Percentiles rank a stretch among this genome's conserved stretches.
Conservation (phyloP, 345 rosid species). For the Durio zibethinus region DNA sequence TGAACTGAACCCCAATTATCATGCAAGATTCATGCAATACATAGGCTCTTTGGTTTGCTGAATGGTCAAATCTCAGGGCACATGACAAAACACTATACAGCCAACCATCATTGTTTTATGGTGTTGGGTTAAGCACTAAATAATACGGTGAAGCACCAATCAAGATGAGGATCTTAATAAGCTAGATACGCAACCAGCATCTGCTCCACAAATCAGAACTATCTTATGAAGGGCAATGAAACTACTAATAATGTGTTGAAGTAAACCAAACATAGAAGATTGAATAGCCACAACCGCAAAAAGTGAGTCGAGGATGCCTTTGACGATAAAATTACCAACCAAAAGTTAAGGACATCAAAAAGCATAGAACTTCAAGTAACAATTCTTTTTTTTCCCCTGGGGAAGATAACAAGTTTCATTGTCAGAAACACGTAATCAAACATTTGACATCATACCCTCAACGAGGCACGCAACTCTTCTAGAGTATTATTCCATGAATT, state of each 20-base stretch:
- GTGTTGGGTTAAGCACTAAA: constrained; percentile 1
- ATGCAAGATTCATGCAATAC: neutral
- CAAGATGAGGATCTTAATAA: neutral
- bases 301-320: neutral
- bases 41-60: neutral
- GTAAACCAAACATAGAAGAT: neutral
- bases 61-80: neutral
- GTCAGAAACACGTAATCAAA: neutral
- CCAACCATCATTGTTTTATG: neutral
- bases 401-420: neutral
- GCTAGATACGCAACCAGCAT: neutral
- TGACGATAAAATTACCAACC: neutral
- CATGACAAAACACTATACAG: neutral
- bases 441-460: constrained; percentile 49
- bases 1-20: neutral
- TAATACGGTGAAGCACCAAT: neutral
- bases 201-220: neutral
- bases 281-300: neutral
- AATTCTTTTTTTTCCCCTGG: neutral
- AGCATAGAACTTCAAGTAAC: neutral
- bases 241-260: neutral
- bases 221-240: neutral
- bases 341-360: neutral
- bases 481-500: constrained; percentile 38
- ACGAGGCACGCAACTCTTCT: constrained; percentile 48